Evolutionary conservation across 2,329 filamentous ascomycete genomes (phyloP), one percentile per base, ranked within the genome.

Genomic region (Fusarium verticillioides): DNA sequence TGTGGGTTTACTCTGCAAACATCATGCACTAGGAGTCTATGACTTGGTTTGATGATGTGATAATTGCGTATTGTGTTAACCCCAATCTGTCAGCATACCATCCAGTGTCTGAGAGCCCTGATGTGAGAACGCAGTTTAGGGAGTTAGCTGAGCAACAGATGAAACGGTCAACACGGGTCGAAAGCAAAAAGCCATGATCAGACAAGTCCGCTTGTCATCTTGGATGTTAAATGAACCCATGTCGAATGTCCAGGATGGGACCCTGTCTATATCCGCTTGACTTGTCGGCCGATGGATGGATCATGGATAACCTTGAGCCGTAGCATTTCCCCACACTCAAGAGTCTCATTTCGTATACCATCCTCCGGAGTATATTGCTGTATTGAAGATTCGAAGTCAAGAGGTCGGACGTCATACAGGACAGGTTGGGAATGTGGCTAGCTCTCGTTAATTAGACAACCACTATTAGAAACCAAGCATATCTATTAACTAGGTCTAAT

Each of bases 291-390:
- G 56, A 73, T 50, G 69, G 23, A 69, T 53, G 66, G 52, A 49
- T 60, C 40, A 69, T 69, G 59, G 52, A 49, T 60, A 23, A 47
- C 71, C 56, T 59, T 59, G 71, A 67, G 62, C 43, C 49, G 59
- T 50, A 36, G 30, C 53, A 53, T 53, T 65, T 74, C 71, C 63
- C 68, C 68, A 74, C 68, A 74, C 47, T 58, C 44, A 47, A 57
- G 46, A 37, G 47, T 69, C 59, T 71, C 66, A 74, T 73, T 56
- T 57, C 44, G 59, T 74, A 60, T 44, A 74, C 74, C 71, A 52
- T 69, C 71, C 72, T 74, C 57, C 49, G 52, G 63, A 59, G 57
- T 36, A 28, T 36, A 43, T 42, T 43, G 34, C 53, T 67, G 53
- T 52, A 60, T 66, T 49, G 23, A 44, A 54, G 47, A 56, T 60